These are phyloP conservation scores for Candida schatavii DNA, from an alignment of 805 yeast species.

Conservation along the genomic window DNA sequence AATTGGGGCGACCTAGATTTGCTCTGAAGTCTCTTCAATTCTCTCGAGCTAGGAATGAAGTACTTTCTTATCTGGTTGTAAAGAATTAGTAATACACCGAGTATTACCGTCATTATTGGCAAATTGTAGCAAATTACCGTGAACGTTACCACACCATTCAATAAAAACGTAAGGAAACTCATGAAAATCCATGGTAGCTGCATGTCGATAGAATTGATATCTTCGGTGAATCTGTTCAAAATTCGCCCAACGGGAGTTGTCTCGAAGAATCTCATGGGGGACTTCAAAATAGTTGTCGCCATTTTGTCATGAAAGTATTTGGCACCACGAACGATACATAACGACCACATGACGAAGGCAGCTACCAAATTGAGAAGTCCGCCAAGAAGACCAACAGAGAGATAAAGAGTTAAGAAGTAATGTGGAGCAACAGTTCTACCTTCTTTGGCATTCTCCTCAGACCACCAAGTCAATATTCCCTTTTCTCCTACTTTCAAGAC, in stretches of 20 bases:
- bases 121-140: conserved; percentile 28
- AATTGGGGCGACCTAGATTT: conserved; percentile 31
- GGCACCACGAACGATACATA: conserved; percentile 29
- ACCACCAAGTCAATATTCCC: conserved; percentile 34
- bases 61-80: conserved; percentile 29
- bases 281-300: conserved; percentile 32
- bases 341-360: conserved; percentile 29
- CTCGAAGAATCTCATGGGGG: conserved; percentile 43
- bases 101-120: conserved; percentile 31
- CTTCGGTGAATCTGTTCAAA: conserved; percentile 38
- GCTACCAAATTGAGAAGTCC: conserved; percentile 25
- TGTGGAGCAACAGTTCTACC: conserved; percentile 24
- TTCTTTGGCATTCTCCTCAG: conserved; percentile 25
- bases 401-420: conserved; percentile 24
- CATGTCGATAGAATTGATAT: conserved; percentile 30
- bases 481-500: conserved; percentile 20
- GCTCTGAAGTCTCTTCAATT: conserved; percentile 30
- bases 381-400: conserved; percentile 25
- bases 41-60: conserved; percentile 35
- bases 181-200: conserved; percentile 31
- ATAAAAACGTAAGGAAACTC: conserved; percentile 18
- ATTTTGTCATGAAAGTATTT: conserved; percentile 34
- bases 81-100: conserved; percentile 22
- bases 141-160: conserved; percentile 26
- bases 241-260: conserved; percentile 41